Evolutionary conservation across 345 rosid species (phyloP).

Genomic region (Murraya paniculata): DNA sequence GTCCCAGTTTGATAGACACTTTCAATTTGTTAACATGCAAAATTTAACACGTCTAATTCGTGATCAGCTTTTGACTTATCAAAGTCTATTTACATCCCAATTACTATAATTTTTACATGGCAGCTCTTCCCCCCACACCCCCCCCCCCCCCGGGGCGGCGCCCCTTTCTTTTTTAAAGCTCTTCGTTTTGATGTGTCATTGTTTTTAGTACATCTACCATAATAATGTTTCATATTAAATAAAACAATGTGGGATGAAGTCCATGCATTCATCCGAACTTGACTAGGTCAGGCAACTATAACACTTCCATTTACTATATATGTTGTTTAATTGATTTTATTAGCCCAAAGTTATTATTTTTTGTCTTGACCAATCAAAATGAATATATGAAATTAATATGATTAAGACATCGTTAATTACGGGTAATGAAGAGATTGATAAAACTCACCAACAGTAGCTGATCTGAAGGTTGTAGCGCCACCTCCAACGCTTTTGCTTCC

Average conservation of each 20-base stretch:
- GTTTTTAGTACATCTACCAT: no score
- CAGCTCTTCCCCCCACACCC: no score
- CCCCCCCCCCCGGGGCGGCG: no score
- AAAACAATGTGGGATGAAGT: no score
- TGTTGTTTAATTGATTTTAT: background rate
- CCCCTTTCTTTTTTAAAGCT: no score
- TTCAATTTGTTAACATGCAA: constrained; percentile 6
- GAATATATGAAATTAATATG: background rate
- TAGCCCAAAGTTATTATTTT: background rate
- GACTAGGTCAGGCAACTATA: no score
- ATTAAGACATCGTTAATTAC: background rate
- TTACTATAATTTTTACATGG: no score
- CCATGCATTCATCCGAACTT: no score
- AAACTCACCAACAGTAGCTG: constrained; percentile 85
- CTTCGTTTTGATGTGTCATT: no score
- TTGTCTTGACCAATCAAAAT: background rate
- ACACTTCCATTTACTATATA: no score
- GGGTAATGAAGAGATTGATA: background rate
- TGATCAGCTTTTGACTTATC: background rate
- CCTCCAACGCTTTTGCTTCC: constrained; percentile 88
- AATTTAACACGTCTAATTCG: background rate
- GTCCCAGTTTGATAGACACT: background rate
- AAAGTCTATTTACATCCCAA: background rate
- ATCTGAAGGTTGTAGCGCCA: constrained; percentile 75
- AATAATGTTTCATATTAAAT: no score